Percentiles rank a stretch among this genome's conserved stretches.
Evolutionary conservation across 345 rosid genomes (phyloP).

Genomic region (thale cress (Arabidopsis thaliana)): DNA sequence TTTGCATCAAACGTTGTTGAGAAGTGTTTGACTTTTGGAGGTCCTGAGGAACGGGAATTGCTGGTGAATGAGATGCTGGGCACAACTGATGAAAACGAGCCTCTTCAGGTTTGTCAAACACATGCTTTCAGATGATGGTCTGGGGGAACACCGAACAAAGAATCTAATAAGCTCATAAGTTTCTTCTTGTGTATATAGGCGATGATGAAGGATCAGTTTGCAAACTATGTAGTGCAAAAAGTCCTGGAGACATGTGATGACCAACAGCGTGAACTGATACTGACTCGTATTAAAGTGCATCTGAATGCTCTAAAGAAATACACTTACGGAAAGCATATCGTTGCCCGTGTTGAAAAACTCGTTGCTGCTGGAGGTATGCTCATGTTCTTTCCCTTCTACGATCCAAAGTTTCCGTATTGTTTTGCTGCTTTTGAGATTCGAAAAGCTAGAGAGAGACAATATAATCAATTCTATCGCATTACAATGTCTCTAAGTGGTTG

Average conservation of each 20-base stretch:
- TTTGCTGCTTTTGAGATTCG: background rate
- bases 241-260: constrained; percentile 97
- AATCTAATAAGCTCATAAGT: background rate
- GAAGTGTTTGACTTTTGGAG: constrained; percentile 87
- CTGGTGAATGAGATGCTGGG: constrained; percentile 98
- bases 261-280: constrained; percentile 82
- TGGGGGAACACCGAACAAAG: background rate
- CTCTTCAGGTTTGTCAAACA: constrained; percentile 80
- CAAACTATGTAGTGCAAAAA: constrained; percentile 97
- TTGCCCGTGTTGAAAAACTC: constrained; percentile 95
- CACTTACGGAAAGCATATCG: constrained; percentile 96
- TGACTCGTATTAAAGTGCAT: constrained; percentile 86
- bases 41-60: constrained; percentile 67
- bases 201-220: constrained; percentile 99
- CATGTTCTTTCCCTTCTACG: constrained; percentile 7
- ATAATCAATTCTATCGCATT: background rate
- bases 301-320: constrained; percentile 88
- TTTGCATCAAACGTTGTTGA: constrained; percentile 98
- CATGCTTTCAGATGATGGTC: constrained; percentile 9
- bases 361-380: constrained; percentile 92
- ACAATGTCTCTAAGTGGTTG: background rate
- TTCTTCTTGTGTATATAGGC: constrained; percentile 51
- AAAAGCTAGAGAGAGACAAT: background rate
- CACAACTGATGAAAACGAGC: constrained; percentile 94
- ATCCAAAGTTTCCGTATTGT: background rate